These are phyloP conservation scores for Aspergillus vadensis DNA, from an alignment of 2,329 filamentous ascomycete species.

Conservation along the genomic window DNA sequence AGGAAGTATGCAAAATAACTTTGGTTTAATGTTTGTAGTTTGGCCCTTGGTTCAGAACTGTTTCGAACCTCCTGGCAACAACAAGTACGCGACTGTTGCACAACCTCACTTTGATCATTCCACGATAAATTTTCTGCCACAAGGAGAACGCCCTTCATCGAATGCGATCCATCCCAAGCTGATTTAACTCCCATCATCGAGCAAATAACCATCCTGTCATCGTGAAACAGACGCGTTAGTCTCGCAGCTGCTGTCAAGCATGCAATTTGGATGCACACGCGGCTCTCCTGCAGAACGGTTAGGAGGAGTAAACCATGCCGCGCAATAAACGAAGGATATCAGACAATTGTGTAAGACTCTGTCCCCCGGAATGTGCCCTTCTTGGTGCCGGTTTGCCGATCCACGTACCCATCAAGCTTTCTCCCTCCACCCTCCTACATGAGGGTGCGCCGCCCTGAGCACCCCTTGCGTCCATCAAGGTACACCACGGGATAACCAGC, in stretches of 20 bases:
- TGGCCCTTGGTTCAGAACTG: not conserved
- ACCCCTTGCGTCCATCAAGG: conserved; percentile 6
- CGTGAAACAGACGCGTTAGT: not conserved
- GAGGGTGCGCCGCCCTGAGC: not conserved
- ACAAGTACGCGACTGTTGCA: too few relatives aligned
- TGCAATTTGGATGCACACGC: not conserved
- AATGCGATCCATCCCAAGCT: too few relatives aligned
- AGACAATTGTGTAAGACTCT: not conserved
- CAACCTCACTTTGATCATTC: too few relatives aligned
- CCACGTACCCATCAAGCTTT: not conserved
- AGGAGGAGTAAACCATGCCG: not conserved
- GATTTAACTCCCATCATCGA: too few relatives aligned
- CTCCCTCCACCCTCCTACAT: not conserved
- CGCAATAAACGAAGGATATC: conserved; percentile 12
- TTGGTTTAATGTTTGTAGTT: not conserved
- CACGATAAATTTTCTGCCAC: too few relatives aligned
- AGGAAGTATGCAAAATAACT: too few relatives aligned
- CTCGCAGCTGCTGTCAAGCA: not conserved
- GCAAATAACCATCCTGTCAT: not conserved
- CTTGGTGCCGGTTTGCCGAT: not conserved
- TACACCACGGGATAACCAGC: not conserved
- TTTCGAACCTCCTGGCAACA: too few relatives aligned
- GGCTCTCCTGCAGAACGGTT: not conserved
- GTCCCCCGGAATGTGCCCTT: not conserved
- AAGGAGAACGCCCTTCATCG: too few relatives aligned